Evolutionary conservation across 805 yeast genomes (phyloP), one percentile per base, ranked within the genome.

Genomic region (Candida maltosa): DNA sequence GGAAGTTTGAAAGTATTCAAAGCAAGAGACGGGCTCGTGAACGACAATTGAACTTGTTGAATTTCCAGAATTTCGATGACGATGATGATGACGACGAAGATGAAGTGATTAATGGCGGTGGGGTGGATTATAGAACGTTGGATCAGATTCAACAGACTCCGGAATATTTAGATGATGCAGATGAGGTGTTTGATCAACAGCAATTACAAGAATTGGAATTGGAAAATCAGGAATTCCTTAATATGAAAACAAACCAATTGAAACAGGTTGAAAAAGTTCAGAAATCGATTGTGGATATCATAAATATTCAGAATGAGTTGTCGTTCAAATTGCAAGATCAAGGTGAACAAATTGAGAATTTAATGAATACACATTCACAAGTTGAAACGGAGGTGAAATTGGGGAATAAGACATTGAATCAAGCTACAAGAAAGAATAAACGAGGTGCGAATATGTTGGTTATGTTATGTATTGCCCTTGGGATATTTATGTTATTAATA

Each of bases 321-420:
- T 72, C 86, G 9, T 66, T 80, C 36, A 95, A 89, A 52, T 65
- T 88, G 31, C 75, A 76, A 16, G 56, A 76, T 1, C 97, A 88
- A 58, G 77, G 83, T 5, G 83, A 82, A 35, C 80, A 76, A 52
- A 83, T 88, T 11, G 69, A 74, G 32, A 64, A 69, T 26, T 63
- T 88, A 42, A 56, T 78, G 31, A 82, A 80, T 39, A 80, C 80
- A 41, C 89, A 85, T 41, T 78, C 77, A 41, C 77, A 77, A 42
- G 76, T 86, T 1, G 75, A 78, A 36, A 48, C 69, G 5, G 87
- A 88, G 42, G 76, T 88, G 16, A 60, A 63, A 15, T 67, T 74
- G 54, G 96, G 96, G 22, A 88, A 87, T 57, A 66, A 70, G 42
- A 80, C 80, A 41, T 67, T 88, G 44, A 70, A 70, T 30, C 76